phyloP scores from a whole-genome alignment of 148 eudicot species.

The Vaccinium vitisidaea region DNA sequence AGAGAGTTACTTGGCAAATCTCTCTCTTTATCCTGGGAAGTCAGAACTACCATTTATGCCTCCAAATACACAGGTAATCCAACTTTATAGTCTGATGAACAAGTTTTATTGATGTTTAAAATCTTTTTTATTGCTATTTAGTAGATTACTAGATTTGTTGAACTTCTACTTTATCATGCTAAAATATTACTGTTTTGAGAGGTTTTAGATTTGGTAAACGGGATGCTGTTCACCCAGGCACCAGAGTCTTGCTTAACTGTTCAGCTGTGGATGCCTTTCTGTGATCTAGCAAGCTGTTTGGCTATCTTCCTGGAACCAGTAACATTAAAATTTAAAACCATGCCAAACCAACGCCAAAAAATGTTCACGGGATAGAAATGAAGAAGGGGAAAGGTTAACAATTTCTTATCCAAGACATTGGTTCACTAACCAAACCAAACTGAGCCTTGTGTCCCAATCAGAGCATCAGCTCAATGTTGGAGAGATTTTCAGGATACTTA shows the following conservation, averaged over 20 bases:
- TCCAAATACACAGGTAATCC: slow-evolving; percentile 69
- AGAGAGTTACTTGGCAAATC: slow-evolving; percentile 95
- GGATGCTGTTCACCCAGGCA: background rate
- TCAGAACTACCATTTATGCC: slow-evolving; percentile 94
- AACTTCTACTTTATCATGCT: background rate
- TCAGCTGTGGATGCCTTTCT: background rate
- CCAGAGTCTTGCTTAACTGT: background rate
- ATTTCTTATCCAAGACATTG: slow-evolving; percentile 6
- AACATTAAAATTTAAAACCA: background rate
- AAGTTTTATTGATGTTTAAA: background rate
- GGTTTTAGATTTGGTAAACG: background rate
- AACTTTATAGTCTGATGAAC: background rate
- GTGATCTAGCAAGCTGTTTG: background rate
- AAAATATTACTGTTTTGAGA: background rate
- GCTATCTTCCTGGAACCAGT: background rate
- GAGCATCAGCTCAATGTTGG: background rate
- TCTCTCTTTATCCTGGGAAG: slow-evolving; percentile 89
- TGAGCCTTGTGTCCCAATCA: background rate
- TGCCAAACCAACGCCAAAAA: background rate
- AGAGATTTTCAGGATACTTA: background rate
- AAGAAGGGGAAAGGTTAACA: background rate
- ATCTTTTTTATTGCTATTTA: background rate
- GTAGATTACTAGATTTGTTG: background rate
- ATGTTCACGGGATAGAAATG: background rate
- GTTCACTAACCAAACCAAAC: background rate